phyloP scores from a whole-genome alignment of 1,139 yeast species.

The Lodderomyces parapsilosis region DNA sequence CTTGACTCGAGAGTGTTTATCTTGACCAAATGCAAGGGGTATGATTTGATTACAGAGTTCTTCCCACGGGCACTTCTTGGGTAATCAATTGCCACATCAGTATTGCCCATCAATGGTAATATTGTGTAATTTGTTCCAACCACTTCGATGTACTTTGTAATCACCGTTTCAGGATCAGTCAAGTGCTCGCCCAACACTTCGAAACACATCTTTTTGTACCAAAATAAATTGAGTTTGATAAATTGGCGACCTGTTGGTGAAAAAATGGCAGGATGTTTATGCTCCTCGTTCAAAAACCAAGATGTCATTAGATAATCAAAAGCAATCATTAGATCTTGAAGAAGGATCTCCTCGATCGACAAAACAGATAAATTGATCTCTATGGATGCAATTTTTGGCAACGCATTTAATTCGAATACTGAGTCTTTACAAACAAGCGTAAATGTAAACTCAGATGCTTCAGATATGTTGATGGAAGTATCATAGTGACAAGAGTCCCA shows the following conservation, averaged over 20 bases:
- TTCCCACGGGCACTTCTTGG: neutral
- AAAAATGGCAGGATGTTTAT: slow-evolving; percentile 33
- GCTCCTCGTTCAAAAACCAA: slow-evolving; percentile 30
- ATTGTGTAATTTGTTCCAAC: neutral
- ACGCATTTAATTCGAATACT: neutral
- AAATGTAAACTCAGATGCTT: slow-evolving; percentile 7
- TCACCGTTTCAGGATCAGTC: neutral
- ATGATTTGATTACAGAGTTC: neutral
- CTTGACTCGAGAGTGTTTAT: neutral
- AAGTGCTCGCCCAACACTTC: slow-evolving; percentile 2
- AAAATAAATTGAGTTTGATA: slow-evolving; percentile 23
- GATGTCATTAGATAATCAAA: slow-evolving; percentile 31
- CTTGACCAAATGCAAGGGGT: neutral
- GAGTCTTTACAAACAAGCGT: slow-evolving; percentile 3
- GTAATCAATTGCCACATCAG: neutral
- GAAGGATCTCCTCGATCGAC: slow-evolving; percentile 13
- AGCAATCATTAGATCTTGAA: slow-evolving; percentile 4
- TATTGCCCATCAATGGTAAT: slow-evolving; percentile 2
- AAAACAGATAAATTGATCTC: slow-evolving; percentile 7
- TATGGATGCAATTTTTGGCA: neutral
- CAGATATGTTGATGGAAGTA: slow-evolving; percentile 13
- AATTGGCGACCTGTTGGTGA: slow-evolving; percentile 34
- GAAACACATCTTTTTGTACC: slow-evolving; percentile 10
- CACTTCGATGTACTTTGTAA: neutral
- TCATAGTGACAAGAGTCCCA: slow-evolving; percentile 22